phyloP scores from a whole-genome alignment of 2,329 filamentous ascomycete species.

The Aureobasidium sp. region DNA sequence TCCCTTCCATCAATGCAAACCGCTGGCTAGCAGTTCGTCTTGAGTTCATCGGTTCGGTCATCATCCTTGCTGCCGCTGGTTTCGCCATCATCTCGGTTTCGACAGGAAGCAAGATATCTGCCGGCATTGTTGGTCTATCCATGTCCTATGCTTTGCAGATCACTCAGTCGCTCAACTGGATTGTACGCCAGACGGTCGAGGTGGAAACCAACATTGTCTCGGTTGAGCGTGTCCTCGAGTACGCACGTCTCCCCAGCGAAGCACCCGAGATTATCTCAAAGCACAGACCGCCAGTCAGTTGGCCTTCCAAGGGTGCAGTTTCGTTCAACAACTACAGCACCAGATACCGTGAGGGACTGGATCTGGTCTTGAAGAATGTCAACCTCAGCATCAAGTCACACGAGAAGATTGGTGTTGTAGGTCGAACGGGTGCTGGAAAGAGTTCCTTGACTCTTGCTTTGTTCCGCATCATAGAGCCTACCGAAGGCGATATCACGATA shows the following conservation, averaged over 20 bases:
- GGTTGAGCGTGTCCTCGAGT: slow-evolving; percentile 94
- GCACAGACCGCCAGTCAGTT: slow-evolving; percentile 77
- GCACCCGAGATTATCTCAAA: slow-evolving; percentile 89
- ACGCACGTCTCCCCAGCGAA: slow-evolving; percentile 83
- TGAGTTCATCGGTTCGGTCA: slow-evolving; percentile 89
- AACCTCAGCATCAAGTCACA: slow-evolving; percentile 87
- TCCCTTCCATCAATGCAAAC: slow-evolving; percentile 83
- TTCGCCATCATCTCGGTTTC: slow-evolving; percentile 77
- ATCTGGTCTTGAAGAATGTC: slow-evolving; percentile 89
- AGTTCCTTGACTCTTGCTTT: slow-evolving; percentile 86
- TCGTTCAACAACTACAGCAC: slow-evolving; percentile 92
- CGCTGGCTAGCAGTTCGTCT: slow-evolving; percentile 92
- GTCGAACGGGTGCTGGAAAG: slow-evolving; percentile 92
- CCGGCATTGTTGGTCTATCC: slow-evolving; percentile 78
- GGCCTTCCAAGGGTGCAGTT: slow-evolving; percentile 84
- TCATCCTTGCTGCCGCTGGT: slow-evolving; percentile 80
- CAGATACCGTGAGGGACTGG: slow-evolving; percentile 80
- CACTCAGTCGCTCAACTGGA: slow-evolving; percentile 96
- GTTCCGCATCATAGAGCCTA: slow-evolving; percentile 91
- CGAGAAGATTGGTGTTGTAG: slow-evolving; percentile 97
- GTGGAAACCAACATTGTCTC: slow-evolving; percentile 99
- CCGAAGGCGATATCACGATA: slow-evolving; percentile 76
- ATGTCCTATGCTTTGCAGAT: slow-evolving; percentile 98
- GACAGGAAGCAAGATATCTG: slow-evolving; percentile 54
- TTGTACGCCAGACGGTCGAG: slow-evolving; percentile 95